Conservation (phyloP, 2,329 filamentous ascomycete species). For the Cladosporium sphaerospermum region DNA sequence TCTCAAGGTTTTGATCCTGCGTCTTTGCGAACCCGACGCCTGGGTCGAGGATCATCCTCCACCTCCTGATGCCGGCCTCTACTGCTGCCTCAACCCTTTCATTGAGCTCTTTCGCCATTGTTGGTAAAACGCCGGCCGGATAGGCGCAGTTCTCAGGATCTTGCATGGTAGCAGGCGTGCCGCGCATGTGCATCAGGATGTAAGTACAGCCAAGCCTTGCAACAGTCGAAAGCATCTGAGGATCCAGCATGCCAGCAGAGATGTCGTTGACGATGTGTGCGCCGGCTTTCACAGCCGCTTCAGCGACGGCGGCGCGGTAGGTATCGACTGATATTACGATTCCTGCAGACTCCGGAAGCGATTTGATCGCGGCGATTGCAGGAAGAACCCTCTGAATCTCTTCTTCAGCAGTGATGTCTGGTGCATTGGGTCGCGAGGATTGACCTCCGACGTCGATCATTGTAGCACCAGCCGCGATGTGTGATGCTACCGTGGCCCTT, state of each 20-base stretch:
- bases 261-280: conserved; percentile 95
- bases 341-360: conserved; percentile 54
- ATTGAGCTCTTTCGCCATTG: conserved; percentile 62
- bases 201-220: conserved; percentile 73
- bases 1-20: conserved; percentile 69
- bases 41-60: conserved; percentile 92
- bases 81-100: conserved; percentile 69
- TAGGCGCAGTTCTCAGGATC: conserved; percentile 52
- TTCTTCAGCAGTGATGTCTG: conserved; percentile 62
- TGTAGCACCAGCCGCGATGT: conserved; percentile 65
- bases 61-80: conserved; percentile 74
- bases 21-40: conserved; percentile 93
- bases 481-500: conserved; percentile 51
- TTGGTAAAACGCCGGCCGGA: conserved; percentile 58
- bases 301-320: conserved; percentile 78
- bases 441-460: conserved; percentile 93
- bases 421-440: conserved; percentile 74
- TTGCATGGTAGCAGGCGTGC: conserved; percentile 76
- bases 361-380: conserved; percentile 66
- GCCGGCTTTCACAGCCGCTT: conserved; percentile 67
- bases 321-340: conserved; percentile 87
- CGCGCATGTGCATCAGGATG: conserved; percentile 89
- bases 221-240: conserved; percentile 73
- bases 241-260: conserved; percentile 72
- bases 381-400: conserved; percentile 75